These are phyloP conservation scores for Pascua guehoae DNA, from an alignment of 1,284 basidiomycete genomes.

Conservation along the genomic window DNA sequence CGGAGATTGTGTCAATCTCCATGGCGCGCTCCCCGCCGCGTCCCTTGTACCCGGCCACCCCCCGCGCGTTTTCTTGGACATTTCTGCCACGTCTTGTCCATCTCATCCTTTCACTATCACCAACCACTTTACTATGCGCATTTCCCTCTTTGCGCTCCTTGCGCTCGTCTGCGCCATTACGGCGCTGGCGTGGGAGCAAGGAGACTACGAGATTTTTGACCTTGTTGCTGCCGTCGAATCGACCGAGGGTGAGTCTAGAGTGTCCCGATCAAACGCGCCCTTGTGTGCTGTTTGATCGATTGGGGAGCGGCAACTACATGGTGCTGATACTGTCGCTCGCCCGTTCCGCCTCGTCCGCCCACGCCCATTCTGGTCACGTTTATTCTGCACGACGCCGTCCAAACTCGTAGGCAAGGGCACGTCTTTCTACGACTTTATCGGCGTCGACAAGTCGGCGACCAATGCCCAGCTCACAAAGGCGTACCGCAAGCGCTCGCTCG, in stretches of 20 bases:
- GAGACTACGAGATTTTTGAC: conserved; percentile 94
- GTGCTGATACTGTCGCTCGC: background rate
- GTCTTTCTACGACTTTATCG: conserved; percentile 83
- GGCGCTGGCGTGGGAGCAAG: conserved; percentile 53
- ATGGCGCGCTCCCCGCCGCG: no score
- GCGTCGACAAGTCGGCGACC: conserved; percentile 65
- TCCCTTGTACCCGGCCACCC: no score
- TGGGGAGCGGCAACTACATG: background rate
- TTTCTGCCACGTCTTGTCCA: no score
- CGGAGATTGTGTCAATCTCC: no score
- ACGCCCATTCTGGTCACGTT: background rate
- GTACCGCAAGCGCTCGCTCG: conserved; percentile 81
- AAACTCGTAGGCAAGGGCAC: conserved; percentile 65
- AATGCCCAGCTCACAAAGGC: conserved; percentile 75
- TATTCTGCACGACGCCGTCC: background rate
- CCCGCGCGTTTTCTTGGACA: no score
- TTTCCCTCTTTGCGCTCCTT: conserved; percentile 7
- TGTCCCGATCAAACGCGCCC: no score
- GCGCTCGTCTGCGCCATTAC: conserved; percentile 10
- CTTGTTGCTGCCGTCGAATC: conserved; percentile 78
- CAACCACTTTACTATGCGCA: conserved; percentile 5
- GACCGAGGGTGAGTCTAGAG: conserved; percentile 63
- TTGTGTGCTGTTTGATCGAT: background rate
- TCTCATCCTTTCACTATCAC: background rate
- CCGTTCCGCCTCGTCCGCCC: no score